Evolutionary conservation across 2,329 filamentous ascomycete genomes (phyloP), one percentile per base, ranked within the genome.

Genomic region (Trichophyton rubrum): DNA sequence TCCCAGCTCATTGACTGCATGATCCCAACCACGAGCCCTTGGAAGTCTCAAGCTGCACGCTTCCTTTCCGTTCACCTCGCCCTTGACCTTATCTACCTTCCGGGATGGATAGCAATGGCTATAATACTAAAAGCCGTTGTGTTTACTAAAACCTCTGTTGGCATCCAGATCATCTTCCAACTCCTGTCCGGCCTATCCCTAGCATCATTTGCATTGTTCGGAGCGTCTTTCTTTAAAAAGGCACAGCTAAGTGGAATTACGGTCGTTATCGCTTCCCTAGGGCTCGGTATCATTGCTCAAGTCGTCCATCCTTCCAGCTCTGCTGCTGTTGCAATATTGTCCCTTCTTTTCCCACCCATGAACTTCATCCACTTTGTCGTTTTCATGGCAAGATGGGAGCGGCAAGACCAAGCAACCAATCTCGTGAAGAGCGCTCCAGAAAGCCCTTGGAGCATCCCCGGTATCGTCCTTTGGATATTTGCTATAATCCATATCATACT

Each of bases 1-100:
- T 89, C 89, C 3, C 88, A 90, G 64, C 78, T 96, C 30, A 84
- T 96, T 49, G 91, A 96, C 73, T 87, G 89, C 60, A 96, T 95
- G 89, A 91, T 93, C 79, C 87, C 89, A 0, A 88, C 88, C 60
- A 80, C 80, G 60, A 80, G 80, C 56, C 78, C 82, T 49, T 95
- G 89, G 89, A 80, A 89, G 68, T 85, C 87, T 8, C 89, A 92
- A 73, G 82, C 84, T 22, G 86, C 87, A 1, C 82, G 91, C n/a
- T 79, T 95, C 13, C 69, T 91, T 7, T 85, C 90, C 0, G 86
- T 90, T 63, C 89, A 95, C 69, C 71, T 93, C 27, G 84, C 90
- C 0, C 93, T 96, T 67, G 85, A 88, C 62, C 71, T 89, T 5
- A 79, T 95, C 22, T 96, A 96, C 67, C 72, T 87, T 1, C 89